Evolutionary conservation across 1,284 basidiomycete genomes (phyloP).

Genomic region (Hemileia vastatrix): DNA sequence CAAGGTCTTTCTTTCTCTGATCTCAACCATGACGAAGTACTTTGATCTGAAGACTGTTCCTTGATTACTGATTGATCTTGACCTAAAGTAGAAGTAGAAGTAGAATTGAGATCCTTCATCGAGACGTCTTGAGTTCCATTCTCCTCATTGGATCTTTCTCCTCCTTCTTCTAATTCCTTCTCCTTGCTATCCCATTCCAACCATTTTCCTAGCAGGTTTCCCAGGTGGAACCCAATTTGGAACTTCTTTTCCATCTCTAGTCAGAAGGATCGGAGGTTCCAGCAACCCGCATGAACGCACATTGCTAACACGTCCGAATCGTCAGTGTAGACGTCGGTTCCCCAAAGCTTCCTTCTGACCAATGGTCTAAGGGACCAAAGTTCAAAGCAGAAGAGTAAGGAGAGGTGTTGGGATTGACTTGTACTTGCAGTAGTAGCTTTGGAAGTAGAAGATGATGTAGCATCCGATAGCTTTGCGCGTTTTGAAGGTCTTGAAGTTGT

Average conservation of each 20-base stretch:
- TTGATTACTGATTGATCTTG: too few relatives aligned
- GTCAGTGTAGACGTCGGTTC: constrained; percentile 55
- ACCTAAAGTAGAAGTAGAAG: neutral
- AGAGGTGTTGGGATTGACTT: neutral
- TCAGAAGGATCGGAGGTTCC: constrained; percentile 40
- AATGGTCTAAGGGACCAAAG: constrained; percentile 34
- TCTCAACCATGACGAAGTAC: neutral
- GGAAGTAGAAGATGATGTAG: neutral
- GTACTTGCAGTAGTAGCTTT: neutral
- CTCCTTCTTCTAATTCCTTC: neutral
- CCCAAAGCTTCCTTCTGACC: constrained; percentile 52
- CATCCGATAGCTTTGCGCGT: neutral
- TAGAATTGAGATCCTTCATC: neutral
- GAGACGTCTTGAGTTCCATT: constrained; percentile 22
- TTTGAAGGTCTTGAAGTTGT: neutral
- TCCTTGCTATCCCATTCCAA: constrained; percentile 7
- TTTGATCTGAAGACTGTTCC: neutral
- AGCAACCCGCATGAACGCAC: constrained; percentile 52
- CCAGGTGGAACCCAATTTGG: neutral
- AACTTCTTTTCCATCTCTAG: constrained; percentile 1
- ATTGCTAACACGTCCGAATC: constrained; percentile 52
- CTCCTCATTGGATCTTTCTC: constrained; percentile 14
- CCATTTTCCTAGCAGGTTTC: constrained; percentile 20
- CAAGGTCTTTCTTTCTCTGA: too few relatives aligned
- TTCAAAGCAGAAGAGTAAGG: constrained; percentile 25